A percentile compares a stretch with the other conserved stretches of the same genome.
Conservation (phyloP, 257 asterid genomes). For the Euphrasia confusa region DNA sequence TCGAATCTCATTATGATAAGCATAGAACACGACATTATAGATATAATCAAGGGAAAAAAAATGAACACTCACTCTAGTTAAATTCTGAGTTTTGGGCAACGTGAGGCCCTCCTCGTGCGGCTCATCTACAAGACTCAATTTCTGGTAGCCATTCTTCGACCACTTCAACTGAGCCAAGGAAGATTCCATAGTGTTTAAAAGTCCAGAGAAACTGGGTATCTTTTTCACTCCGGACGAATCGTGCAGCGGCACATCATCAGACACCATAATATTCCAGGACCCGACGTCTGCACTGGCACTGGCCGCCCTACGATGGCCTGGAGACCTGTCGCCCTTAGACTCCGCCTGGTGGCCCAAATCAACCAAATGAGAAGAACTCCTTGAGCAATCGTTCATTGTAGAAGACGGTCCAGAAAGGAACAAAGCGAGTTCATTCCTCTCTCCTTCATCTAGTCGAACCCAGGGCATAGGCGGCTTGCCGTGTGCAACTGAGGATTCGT, state of each 20-base stretch:
- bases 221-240: slow-evolving; percentile 42
- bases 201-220: slow-evolving; percentile 72
- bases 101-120: slow-evolving; percentile 43
- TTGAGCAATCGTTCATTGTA: slow-evolving; percentile 32
- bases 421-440: slow-evolving; percentile 67
- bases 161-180: slow-evolving; percentile 64
- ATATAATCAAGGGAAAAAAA: not conserved
- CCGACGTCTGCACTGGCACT: slow-evolving; percentile 92
- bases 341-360: slow-evolving; percentile 44
- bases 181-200: slow-evolving; percentile 65
- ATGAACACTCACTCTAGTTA: slow-evolving; percentile 47
- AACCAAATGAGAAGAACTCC: slow-evolving; percentile 49
- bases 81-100: slow-evolving; percentile 52
- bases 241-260: slow-evolving; percentile 36
- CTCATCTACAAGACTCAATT: slow-evolving; percentile 48
- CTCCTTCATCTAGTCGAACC: slow-evolving; percentile 80
- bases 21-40: slow-evolving; percentile 1
- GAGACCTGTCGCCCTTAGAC: slow-evolving; percentile 41
- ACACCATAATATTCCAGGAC: slow-evolving; percentile 62
- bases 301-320: slow-evolving; percentile 88
- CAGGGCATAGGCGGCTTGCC: slow-evolving; percentile 93
- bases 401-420: slow-evolving; percentile 62
- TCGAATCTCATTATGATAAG: slow-evolving; percentile 14
- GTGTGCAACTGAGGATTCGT: slow-evolving; percentile 39
- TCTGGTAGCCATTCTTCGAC: slow-evolving; percentile 75